Percentiles rank a stretch among this genome's conserved stretches.
Evolutionary conservation across 257 asterid species (phyloP).

Genomic region (Solanum acaule): DNA sequence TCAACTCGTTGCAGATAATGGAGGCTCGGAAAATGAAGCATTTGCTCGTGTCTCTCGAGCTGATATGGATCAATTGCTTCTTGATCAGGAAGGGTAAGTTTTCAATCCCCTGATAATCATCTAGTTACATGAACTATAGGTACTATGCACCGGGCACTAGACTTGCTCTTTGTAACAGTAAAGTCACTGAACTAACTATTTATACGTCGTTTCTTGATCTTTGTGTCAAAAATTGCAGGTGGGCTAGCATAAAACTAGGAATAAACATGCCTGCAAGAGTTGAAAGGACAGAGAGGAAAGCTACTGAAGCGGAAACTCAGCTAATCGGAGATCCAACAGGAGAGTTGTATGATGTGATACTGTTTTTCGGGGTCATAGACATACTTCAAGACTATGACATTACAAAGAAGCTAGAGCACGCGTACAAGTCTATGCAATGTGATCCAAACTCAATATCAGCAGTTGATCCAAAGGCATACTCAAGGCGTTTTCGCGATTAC

Average conservation of each 20-base stretch:
- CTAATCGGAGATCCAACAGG: slow-evolving; percentile 85
- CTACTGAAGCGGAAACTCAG: slow-evolving; percentile 44
- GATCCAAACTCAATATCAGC: slow-evolving; percentile 94
- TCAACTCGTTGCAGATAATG: slow-evolving; percentile 35
- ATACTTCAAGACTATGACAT: slow-evolving; percentile 95
- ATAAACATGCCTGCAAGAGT: slow-evolving; percentile 92
- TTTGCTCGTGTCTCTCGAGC: slow-evolving; percentile 56
- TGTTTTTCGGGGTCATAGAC: slow-evolving; percentile 90
- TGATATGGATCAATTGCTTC: slow-evolving; percentile 66
- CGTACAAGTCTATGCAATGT: slow-evolving; percentile 85
- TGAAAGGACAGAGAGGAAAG: slow-evolving; percentile 60
- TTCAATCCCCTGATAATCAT: not conserved
- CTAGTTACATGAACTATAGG: not conserved
- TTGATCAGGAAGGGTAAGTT: slow-evolving; percentile 74
- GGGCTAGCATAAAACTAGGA: slow-evolving; percentile 82
- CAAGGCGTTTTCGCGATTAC: slow-evolving; percentile 86
- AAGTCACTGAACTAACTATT: not conserved
- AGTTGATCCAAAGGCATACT: slow-evolving; percentile 83
- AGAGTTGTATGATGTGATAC: slow-evolving; percentile 71
- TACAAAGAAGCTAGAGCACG: slow-evolving; percentile 90
- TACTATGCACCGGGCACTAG: not conserved
- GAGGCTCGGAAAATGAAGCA: slow-evolving; percentile 43
- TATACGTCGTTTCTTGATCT: not conserved
- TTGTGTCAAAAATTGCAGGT: slow-evolving; percentile 23
- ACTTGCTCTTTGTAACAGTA: not conserved